phyloP scores from a whole-genome alignment of 805 yeast genomes.

The Metschnikowia proteae region DNA sequence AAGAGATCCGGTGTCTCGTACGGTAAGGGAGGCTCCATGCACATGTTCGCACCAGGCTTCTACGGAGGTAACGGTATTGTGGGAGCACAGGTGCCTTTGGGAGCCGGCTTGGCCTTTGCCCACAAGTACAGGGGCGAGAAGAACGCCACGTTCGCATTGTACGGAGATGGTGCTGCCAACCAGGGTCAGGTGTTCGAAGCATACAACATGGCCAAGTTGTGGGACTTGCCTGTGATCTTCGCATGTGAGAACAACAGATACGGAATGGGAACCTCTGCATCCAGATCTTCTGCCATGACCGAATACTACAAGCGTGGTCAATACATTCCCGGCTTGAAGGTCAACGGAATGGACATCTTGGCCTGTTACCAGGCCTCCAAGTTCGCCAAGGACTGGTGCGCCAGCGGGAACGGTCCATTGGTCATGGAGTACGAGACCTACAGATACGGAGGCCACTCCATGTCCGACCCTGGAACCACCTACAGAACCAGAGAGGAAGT shows the following conservation, averaged over 20 bases:
- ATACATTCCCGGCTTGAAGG: slow-evolving; percentile 97
- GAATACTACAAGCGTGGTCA: slow-evolving; percentile 99
- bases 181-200: slow-evolving; percentile 99
- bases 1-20: slow-evolving; percentile 89
- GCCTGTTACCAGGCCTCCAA: slow-evolving; percentile 95
- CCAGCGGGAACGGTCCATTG: slow-evolving; percentile 91
- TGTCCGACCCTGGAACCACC: slow-evolving; percentile 99
- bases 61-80: slow-evolving; percentile 99
- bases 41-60: slow-evolving; percentile 92
- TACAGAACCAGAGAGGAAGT: slow-evolving; percentile 99
- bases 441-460: slow-evolving; percentile 99
- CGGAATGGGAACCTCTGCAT: slow-evolving; percentile 99
- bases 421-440: slow-evolving; percentile 97
- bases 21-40: slow-evolving; percentile 99
- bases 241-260: slow-evolving; percentile 99
- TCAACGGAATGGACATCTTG: slow-evolving; percentile 97
- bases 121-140: slow-evolving; percentile 85
- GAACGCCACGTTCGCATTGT: slow-evolving; percentile 79
- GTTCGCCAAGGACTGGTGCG: slow-evolving; percentile 95
- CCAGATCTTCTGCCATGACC: slow-evolving; percentile 94
- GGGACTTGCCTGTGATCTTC: slow-evolving; percentile 92
- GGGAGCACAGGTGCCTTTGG: slow-evolving; percentile 98
- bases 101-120: slow-evolving; percentile 97
- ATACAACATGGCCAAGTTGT: slow-evolving; percentile 97
- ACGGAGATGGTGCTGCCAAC: slow-evolving; percentile 99